Percentiles rank a stretch among this genome's conserved stretches.
Conservation (phyloP, 192 early-diverging fungal species). For the Paraglomus occultum region DNA sequence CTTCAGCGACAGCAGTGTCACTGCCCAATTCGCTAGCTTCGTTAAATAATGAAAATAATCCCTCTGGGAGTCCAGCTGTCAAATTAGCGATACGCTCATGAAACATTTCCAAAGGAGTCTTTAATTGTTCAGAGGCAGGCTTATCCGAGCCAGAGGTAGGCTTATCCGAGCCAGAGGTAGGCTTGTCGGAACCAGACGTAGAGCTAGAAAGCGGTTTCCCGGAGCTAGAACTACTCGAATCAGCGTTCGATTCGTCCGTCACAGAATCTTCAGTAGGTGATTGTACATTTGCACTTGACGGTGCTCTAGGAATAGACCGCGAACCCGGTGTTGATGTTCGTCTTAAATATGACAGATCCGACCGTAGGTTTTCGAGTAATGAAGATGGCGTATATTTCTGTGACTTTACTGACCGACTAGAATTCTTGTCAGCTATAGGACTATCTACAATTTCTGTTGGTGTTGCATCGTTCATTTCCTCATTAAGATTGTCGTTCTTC, state of each 20-base stretch:
- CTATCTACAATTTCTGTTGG: neutral
- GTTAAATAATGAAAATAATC: slow-evolving; percentile 26
- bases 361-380: slow-evolving; percentile 18
- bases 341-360: slow-evolving; percentile 3
- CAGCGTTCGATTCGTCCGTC: no score
- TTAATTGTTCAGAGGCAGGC: neutral
- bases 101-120: slow-evolving; percentile 33
- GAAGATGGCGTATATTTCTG: no score
- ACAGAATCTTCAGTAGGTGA: neutral
- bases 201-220: no score
- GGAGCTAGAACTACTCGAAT: no score
- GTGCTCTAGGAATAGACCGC: neutral
- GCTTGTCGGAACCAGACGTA: no score
- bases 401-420: neutral
- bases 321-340: neutral
- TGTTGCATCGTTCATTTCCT: neutral
- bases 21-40: slow-evolving; percentile 12
- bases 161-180: no score
- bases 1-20: slow-evolving; percentile 16
- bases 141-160: neutral
- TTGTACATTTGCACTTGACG: neutral
- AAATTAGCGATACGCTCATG: slow-evolving; percentile 25
- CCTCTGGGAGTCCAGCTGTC: slow-evolving; percentile 21
- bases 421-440: neutral
- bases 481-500: slow-evolving; percentile 6